These are phyloP conservation scores for Schizothecium vesticola DNA, from an alignment of 495 filamentous ascomycete species.

Conservation along the genomic window DNA sequence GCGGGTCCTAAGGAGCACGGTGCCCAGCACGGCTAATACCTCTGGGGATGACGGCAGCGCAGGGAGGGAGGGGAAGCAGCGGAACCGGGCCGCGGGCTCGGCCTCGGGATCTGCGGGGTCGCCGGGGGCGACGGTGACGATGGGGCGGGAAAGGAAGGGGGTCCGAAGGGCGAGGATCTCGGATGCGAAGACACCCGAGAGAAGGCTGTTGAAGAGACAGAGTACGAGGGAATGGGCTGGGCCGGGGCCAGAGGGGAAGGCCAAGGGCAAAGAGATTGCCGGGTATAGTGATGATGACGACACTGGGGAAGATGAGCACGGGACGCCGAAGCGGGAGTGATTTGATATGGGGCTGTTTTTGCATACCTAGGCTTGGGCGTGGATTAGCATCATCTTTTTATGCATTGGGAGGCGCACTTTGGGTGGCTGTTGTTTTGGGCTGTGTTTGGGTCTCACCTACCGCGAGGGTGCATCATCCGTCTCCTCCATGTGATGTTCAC, in stretches of 20 bases:
- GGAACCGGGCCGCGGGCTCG: background rate
- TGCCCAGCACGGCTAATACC: conserved; percentile 34
- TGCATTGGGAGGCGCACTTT: background rate
- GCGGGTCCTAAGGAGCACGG: conserved; percentile 51
- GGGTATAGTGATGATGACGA: conserved; percentile 18
- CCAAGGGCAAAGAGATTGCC: conserved; percentile 19
- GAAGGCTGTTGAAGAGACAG: conserved; percentile 14
- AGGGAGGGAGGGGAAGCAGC: conserved; percentile 11
- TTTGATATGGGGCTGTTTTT: background rate
- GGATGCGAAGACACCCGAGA: conserved; percentile 14
- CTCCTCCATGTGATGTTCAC: background rate
- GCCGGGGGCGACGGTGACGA: conserved; percentile 16
- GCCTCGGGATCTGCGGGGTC: background rate
- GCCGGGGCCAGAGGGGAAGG: background rate
- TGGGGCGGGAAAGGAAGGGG: conserved; percentile 1
- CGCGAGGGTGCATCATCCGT: background rate
- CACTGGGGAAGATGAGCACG: conserved; percentile 1
- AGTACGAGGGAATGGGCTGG: conserved; percentile 18
- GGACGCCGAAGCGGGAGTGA: background rate
- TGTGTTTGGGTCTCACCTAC: background rate
- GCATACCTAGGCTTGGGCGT: background rate
- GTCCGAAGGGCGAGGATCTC: conserved; percentile 15
- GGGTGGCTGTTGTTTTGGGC: conserved; percentile 1
- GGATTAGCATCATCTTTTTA: background rate
- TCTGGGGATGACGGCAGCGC: conserved; percentile 34